A percentile compares a stretch with the other conserved stretches of the same genome.
Conservation (phyloP, 495 filamentous ascomycete genomes). For the Penicillium goetzii region DNA sequence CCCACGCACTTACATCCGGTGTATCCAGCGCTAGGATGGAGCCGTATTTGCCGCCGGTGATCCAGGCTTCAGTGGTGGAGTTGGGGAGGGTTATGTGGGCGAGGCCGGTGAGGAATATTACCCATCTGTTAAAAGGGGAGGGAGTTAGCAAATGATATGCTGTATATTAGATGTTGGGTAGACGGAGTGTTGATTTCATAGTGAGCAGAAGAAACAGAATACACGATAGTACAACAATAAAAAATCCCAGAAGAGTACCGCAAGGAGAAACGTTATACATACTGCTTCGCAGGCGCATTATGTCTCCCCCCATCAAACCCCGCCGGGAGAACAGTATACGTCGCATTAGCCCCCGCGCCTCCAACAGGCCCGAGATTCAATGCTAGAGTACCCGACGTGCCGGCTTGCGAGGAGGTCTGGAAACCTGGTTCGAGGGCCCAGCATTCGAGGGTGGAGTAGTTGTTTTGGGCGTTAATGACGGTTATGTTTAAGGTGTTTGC, state of each 20-base stretch:
- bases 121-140: slow-evolving; percentile 45
- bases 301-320: slow-evolving; percentile 55
- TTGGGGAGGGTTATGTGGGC: slow-evolving; percentile 56
- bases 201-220: neutral
- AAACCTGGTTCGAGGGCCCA: slow-evolving; percentile 54
- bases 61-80: slow-evolving; percentile 39
- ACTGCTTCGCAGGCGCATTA: slow-evolving; percentile 56
- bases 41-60: slow-evolving; percentile 52
- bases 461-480: slow-evolving; percentile 40
- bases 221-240: neutral
- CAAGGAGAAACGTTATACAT: slow-evolving; percentile 20
- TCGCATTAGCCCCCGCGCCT: slow-evolving; percentile 33
- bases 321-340: slow-evolving; percentile 47
- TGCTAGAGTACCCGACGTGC: slow-evolving; percentile 42
- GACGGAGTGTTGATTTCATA: neutral
- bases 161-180: neutral
- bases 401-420: slow-evolving; percentile 42
- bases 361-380: slow-evolving; percentile 39
- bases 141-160: neutral
- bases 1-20: slow-evolving; percentile 45
- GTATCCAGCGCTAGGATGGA: slow-evolving; percentile 56
- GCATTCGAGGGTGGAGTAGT: slow-evolving; percentile 56
- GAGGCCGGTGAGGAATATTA: slow-evolving; percentile 53
- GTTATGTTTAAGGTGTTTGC: slow-evolving; percentile 45
- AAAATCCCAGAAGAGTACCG: neutral